Evolutionary conservation across 2,329 filamentous ascomycete genomes (phyloP).

Genomic region (Penicillium sp.): DNA sequence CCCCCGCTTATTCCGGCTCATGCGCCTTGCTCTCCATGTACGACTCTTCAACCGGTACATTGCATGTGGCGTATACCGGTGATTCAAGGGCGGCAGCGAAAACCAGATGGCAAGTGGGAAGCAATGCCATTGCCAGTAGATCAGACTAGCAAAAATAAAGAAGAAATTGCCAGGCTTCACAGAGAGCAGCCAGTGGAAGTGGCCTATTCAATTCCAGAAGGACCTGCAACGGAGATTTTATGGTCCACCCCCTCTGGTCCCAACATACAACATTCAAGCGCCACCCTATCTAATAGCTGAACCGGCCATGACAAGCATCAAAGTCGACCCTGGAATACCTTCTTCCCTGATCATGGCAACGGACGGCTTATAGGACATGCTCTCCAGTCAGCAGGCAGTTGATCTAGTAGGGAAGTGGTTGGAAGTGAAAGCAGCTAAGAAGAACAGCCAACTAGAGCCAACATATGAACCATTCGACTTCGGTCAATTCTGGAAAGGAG

Average conservation of each 20-base stretch:
- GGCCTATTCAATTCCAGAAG: slow-evolving; percentile 50
- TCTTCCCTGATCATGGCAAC: slow-evolving; percentile 63
- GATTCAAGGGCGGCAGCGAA: slow-evolving; percentile 37
- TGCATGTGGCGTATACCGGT: slow-evolving; percentile 63
- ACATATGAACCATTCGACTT: slow-evolving; percentile 21
- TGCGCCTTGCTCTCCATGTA: slow-evolving; percentile 62
- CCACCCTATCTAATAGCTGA: slow-evolving; percentile 66
- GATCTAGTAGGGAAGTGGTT: slow-evolving; percentile 56
- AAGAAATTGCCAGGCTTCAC: too few species aligned
- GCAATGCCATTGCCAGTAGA: too few species aligned
- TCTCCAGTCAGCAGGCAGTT: slow-evolving; percentile 56
- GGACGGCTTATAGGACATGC: slow-evolving; percentile 63
- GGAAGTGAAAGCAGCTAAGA: slow-evolving; percentile 30
- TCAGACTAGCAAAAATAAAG: too few species aligned
- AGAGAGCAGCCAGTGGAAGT: slow-evolving; percentile 56
- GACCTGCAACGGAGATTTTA: slow-evolving; percentile 31
- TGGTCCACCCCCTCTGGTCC: slow-evolving; percentile 44
- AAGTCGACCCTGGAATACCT: slow-evolving; percentile 45
- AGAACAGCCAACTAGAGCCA: slow-evolving; percentile 24
- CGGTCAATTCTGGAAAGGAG: slow-evolving; percentile 12
- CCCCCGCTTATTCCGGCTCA: slow-evolving; percentile 49
- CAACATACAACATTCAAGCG: slow-evolving; percentile 37
- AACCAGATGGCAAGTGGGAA: too few species aligned
- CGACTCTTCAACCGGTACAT: slow-evolving; percentile 50
- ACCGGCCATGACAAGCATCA: slow-evolving; percentile 58